Percentiles rank a stretch among this genome's conserved stretches.
Conservation (phyloP, 1,284 basidiomycete species). For the Microbotryum intermedium region DNA sequence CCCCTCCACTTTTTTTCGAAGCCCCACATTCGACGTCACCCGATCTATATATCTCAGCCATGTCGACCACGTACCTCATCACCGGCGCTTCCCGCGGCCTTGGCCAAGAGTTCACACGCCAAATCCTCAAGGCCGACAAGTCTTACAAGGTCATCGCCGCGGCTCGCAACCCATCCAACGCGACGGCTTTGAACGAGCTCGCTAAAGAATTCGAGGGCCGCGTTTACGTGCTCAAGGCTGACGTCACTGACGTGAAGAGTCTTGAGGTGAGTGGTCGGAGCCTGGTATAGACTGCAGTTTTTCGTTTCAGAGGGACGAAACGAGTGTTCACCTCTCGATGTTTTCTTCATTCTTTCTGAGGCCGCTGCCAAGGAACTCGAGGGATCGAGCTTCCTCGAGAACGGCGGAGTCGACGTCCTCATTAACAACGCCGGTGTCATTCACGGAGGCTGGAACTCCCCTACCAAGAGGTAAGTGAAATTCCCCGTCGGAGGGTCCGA, state of each 20-base stretch:
- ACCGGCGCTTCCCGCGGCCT: no score
- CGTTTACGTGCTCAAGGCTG: no score
- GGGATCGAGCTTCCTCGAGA: neutral
- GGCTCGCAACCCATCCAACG: no score
- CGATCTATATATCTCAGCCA: no score
- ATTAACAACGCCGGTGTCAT: slow-evolving; percentile 6
- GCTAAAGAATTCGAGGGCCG: no score
- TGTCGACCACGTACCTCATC: no score
- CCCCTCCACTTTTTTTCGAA: no score
- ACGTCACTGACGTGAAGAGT: neutral
- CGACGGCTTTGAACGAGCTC: neutral
- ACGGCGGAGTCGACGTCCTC: slow-evolving; percentile 3
- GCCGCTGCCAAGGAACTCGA: slow-evolving; percentile 4
- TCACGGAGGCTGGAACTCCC: neutral
- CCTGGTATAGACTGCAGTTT: neutral
- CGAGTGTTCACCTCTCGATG: neutral
- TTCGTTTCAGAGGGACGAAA: neutral
- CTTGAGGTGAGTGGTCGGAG: neutral
- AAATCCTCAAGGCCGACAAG: no score
- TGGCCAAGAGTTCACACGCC: no score
- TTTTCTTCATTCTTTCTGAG: neutral
- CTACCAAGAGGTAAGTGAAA: neutral
- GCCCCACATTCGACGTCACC: no score
- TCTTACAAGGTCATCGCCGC: no score
- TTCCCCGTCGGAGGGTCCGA: neutral